These are phyloP conservation scores for Dioscorea dumetorum DNA, from an alignment of 106 monocot species.

Conservation along the genomic window DNA sequence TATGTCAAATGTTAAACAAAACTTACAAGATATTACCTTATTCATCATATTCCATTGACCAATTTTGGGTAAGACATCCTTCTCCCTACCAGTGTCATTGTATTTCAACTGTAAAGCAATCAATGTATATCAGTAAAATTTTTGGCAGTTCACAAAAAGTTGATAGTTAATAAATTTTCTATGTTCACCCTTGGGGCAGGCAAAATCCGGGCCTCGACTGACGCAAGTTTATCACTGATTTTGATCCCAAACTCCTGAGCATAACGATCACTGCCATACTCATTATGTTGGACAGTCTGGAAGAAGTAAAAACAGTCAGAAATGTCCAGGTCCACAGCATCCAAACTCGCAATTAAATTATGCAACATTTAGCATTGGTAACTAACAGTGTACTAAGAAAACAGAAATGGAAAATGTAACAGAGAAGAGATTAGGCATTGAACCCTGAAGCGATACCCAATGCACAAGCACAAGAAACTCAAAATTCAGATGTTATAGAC, in stretches of 20 bases:
- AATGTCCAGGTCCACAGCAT: neutral
- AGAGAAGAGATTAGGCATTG: too few relatives aligned
- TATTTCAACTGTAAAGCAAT: slow-evolving; percentile 62
- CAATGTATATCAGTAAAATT: neutral
- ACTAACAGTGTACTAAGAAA: too few relatives aligned
- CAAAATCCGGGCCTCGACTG: slow-evolving; percentile 89
- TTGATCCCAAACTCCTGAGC: slow-evolving; percentile 89
- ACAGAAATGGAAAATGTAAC: too few relatives aligned
- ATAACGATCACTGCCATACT: slow-evolving; percentile 73
- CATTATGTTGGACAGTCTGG: slow-evolving; percentile 89
- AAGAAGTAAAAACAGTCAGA: neutral
- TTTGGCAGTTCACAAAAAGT: neutral
- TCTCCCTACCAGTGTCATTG: slow-evolving; percentile 84
- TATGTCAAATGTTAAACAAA: too few relatives aligned
- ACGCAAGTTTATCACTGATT: slow-evolving; percentile 81
- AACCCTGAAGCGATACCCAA: too few relatives aligned
- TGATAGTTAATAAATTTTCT: neutral
- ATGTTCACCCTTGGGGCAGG: slow-evolving; percentile 72
- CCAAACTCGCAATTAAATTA: too few relatives aligned
- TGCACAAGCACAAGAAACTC: too few relatives aligned
- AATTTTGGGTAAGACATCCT: slow-evolving; percentile 69
- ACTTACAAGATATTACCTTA: slow-evolving; percentile 40
- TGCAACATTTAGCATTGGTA: too few relatives aligned
- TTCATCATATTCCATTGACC: slow-evolving; percentile 99
- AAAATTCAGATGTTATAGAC: too few relatives aligned